These are phyloP conservation scores for Rhizopus stolonifer DNA, from an alignment of 371 early-diverging fungal genomes.

Conservation along the genomic window DNA sequence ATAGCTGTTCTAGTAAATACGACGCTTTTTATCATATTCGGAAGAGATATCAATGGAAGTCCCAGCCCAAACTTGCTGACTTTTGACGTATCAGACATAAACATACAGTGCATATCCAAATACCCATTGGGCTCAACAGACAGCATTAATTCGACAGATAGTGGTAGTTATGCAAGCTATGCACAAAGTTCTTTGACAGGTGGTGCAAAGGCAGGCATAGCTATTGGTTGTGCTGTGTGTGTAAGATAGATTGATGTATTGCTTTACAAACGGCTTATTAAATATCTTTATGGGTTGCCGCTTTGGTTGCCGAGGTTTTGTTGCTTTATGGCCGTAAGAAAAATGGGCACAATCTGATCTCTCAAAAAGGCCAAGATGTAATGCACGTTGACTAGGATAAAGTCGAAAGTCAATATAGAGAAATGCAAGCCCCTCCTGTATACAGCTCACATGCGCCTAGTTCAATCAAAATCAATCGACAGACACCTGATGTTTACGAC, in stretches of 20 bases:
- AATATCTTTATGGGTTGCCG: not conserved
- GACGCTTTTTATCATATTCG: constrained; percentile 7
- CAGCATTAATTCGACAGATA: no score
- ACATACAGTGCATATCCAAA: not conserved
- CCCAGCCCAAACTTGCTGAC: not conserved
- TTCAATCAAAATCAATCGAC: not conserved
- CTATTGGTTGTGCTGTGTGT: not conserved
- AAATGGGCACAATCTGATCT: not conserved
- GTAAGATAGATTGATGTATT: not conserved
- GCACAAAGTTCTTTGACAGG: not conserved
- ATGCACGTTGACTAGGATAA: constrained; percentile 11
- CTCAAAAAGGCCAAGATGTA: not conserved
- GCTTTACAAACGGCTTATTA: not conserved
- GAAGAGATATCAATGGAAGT: constrained; percentile 1
- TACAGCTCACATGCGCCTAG: not conserved
- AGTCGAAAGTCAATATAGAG: constrained; percentile 9
- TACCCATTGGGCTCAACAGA: not conserved
- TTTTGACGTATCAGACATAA: not conserved
- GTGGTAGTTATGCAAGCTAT: no score
- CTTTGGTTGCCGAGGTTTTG: not conserved
- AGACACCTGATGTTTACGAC: not conserved
- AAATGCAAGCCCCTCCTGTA: not conserved
- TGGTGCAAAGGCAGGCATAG: constrained; percentile 7
- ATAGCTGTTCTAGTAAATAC: constrained; percentile 8
- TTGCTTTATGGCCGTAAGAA: constrained; percentile 1